Evolutionary conservation across 2,329 filamentous ascomycete genomes (phyloP), one percentile per base, ranked within the genome.

Genomic region (Byssoonygena ceratinophila): DNA sequence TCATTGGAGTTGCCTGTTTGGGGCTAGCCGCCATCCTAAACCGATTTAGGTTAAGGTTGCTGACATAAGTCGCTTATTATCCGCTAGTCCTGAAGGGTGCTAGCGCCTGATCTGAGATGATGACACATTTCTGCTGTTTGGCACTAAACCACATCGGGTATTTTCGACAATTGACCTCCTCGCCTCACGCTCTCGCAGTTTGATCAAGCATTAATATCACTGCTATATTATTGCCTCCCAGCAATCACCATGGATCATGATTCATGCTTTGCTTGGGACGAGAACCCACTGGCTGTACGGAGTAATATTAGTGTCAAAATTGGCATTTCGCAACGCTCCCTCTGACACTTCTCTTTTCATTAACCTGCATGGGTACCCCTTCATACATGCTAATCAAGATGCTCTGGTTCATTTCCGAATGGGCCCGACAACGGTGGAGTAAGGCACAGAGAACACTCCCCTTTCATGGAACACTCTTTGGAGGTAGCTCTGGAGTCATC

Each of bases 291-390:
- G 18, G 12, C 40, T 23, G 12, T 40, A 43, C n/a, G n/a, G n/a
- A n/a, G n/a, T n/a, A n/a, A 32, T 43, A 50, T 27, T 16, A 27
- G 40, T 25, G 16, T 9, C 20, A 51, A 44, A 5, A 44, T 51
- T 51, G 39, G 39, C 39, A 51, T 36, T 44, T 36, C 39, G 23
- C 40, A 44, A 29, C 25, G 29, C 40, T 36, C 37, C 20, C 39
- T 51, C 47, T 51, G 40, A 51, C 39, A 44, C 20, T 51, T 44
- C 31, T 39, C 14, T 16, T 44, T 34, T 45, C 49, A 51, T 51
- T 51, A 51, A 32, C 22, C 50, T 20, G 44, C 50, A 52, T 52
- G 50, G 50, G 50, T 52, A 52, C 44, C 50, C 50, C 50, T 52
- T 47, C 50, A 52, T 41, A 46, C 44, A 46, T 41, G 41, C 34